Evolutionary conservation across 2,329 filamentous ascomycete genomes (phyloP).

Genomic region (Fusarium keratoplasticum): DNA sequence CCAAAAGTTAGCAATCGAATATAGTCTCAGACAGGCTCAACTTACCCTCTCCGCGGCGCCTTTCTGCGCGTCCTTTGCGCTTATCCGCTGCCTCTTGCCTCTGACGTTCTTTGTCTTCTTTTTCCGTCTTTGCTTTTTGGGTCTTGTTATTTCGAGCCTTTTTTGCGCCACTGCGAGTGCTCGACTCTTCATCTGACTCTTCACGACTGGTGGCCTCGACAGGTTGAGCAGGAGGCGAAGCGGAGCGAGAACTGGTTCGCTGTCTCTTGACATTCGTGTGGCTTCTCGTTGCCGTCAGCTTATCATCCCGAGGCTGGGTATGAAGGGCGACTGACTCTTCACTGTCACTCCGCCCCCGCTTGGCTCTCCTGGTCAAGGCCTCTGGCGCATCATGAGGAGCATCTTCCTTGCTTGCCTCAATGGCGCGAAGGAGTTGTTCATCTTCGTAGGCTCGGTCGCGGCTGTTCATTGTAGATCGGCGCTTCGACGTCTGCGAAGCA

Average conservation of each 20-base stretch:
- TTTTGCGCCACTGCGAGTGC: conserved; percentile 64
- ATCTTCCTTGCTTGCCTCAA: conserved; percentile 95
- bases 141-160: conserved; percentile 71
- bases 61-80: conserved; percentile 83
- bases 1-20: conserved; percentile 19
- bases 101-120: conserved; percentile 80
- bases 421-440: conserved; percentile 86
- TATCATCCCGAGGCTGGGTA: conserved; percentile 32
- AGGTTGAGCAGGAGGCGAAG: conserved; percentile 63
- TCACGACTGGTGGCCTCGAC: conserved; percentile 64
- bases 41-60: conserved; percentile 83
- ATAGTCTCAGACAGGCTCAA: background rate
- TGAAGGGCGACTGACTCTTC: conserved; percentile 79
- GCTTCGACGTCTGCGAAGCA: conserved; percentile 71
- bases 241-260: conserved; percentile 82
- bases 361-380: conserved; percentile 73
- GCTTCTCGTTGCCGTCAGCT: conserved; percentile 64
- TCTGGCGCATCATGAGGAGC: conserved; percentile 63
- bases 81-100: conserved; percentile 81
- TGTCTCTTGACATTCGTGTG: conserved; percentile 81
- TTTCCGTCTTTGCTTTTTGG: conserved; percentile 72
- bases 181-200: conserved; percentile 79
- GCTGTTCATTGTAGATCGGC: conserved; percentile 97
- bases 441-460: conserved; percentile 95
- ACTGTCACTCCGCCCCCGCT: conserved; percentile 89